Evolutionary conservation across 139 green algal genomes (phyloP).

Genomic region (Micractinium sp.): DNA sequence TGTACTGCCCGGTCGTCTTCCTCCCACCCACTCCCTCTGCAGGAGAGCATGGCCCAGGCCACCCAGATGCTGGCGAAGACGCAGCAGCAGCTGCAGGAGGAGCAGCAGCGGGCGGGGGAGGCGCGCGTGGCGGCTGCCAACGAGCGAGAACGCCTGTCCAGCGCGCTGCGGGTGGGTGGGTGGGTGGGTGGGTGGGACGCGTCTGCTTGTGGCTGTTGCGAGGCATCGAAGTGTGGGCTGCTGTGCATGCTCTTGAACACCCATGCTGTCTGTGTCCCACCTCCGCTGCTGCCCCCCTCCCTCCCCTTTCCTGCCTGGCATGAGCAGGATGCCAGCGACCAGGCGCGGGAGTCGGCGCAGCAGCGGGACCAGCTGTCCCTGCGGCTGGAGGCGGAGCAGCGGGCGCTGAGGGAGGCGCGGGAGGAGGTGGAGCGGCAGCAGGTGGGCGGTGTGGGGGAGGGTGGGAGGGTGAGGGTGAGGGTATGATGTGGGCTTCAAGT

Average conservation of each 20-base stretch:
- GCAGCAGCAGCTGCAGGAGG: background rate
- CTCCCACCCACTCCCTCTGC: background rate
- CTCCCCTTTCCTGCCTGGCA: too few relatives aligned
- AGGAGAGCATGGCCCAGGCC: background rate
- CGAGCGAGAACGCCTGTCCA: background rate
- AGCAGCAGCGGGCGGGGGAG: background rate
- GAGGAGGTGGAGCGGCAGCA: constrained; percentile 12
- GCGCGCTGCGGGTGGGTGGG: background rate
- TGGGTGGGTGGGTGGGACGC: background rate
- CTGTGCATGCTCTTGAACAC: background rate
- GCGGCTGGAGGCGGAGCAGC: constrained; percentile 6
- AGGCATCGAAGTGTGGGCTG: background rate
- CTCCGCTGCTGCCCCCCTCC: too few relatives aligned
- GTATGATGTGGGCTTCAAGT: background rate
- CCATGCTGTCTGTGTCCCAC: background rate
- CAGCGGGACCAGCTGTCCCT: background rate
- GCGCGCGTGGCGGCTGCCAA: background rate
- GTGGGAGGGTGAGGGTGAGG: too few relatives aligned
- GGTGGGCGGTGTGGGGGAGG: background rate
- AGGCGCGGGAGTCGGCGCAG: background rate
- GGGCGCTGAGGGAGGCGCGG: background rate
- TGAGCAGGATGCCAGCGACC: background rate
- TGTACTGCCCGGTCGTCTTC: background rate
- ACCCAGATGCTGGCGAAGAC: background rate
- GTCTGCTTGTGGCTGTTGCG: too few relatives aligned